A percentile compares a stretch with the other conserved stretches of the same genome.
These are phyloP conservation scores for Cladorrhinum sp. DNA, from an alignment of 2,329 filamentous ascomycete species.

Conservation along the genomic window DNA sequence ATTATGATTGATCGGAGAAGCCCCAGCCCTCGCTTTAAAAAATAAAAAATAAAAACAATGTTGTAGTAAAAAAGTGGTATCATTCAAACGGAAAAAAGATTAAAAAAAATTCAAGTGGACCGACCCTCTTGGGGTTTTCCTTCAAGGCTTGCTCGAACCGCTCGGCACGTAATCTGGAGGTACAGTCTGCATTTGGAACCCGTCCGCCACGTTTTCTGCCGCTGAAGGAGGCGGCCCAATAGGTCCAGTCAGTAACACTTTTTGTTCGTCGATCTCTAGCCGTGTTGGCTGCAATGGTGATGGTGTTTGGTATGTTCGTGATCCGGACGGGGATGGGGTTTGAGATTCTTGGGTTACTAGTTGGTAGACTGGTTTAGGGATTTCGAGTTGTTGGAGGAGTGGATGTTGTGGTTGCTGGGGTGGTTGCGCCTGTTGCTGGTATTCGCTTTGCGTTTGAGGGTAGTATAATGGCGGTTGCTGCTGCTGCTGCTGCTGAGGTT, in stretches of 20 bases:
- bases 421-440: not conserved
- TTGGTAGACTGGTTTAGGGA: not conserved
- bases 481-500: not conserved
- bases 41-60: too few relatives aligned
- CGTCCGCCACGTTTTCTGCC: not conserved
- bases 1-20: too few relatives aligned
- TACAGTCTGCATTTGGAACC: conserved; percentile 4
- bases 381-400: not conserved
- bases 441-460: not conserved
- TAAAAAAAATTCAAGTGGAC: not conserved
- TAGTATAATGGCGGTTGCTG: not conserved
- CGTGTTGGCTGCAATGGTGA: not conserved
- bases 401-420: not conserved
- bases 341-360: not conserved
- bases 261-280: not conserved
- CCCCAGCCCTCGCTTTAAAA: too few relatives aligned
- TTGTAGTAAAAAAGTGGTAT: too few relatives aligned
- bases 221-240: not conserved
- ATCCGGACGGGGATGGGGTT: not conserved
- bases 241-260: not conserved
- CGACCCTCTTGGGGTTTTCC: too few relatives aligned
- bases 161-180: not conserved
- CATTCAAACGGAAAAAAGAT: too few relatives aligned
- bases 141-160: too few relatives aligned
- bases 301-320: not conserved